These are phyloP conservation scores for Aspergillus latus DNA, from an alignment of 2,329 filamentous ascomycete genomes.

Conservation along the genomic window DNA sequence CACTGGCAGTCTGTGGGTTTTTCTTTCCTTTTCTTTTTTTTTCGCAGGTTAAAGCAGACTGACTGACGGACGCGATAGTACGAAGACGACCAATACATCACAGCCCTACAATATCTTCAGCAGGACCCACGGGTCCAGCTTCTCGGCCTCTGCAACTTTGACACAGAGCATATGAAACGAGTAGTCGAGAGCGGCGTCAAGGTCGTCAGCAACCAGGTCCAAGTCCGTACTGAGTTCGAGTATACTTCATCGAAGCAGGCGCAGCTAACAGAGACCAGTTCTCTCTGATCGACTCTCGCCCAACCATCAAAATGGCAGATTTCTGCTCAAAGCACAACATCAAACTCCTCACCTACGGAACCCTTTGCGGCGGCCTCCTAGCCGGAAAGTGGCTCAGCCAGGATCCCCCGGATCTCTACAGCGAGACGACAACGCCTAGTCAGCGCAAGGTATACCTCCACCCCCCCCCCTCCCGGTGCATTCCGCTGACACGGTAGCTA, in stretches of 20 bases:
- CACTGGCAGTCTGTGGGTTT: neutral
- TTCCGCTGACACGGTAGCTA: neutral
- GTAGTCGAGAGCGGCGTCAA: neutral
- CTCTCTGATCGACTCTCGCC: constrained; percentile 1
- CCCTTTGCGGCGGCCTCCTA: neutral
- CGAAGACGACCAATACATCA: neutral
- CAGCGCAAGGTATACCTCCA: neutral
- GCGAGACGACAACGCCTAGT: neutral
- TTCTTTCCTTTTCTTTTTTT: neutral
- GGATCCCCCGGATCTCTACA: neutral
- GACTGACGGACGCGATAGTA: neutral
- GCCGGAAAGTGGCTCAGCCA: neutral
- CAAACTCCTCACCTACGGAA: constrained; percentile 1
- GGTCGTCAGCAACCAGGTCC: constrained; percentile 1
- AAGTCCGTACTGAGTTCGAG: neutral
- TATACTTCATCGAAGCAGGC: too few species aligned
- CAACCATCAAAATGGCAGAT: neutral
- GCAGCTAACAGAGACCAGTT: neutral
- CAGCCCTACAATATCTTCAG: neutral
- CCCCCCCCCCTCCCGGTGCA: too few species aligned
- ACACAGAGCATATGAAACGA: constrained; percentile 1
- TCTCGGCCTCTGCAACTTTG: constrained; percentile 2
- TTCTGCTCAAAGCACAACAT: neutral
- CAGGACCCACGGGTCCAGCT: neutral
- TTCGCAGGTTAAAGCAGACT: too few species aligned